Evolutionary conservation across 352 stramenopile species (phyloP), one percentile per base, ranked within the genome.

Genomic region (Pythium dissotocum): DNA sequence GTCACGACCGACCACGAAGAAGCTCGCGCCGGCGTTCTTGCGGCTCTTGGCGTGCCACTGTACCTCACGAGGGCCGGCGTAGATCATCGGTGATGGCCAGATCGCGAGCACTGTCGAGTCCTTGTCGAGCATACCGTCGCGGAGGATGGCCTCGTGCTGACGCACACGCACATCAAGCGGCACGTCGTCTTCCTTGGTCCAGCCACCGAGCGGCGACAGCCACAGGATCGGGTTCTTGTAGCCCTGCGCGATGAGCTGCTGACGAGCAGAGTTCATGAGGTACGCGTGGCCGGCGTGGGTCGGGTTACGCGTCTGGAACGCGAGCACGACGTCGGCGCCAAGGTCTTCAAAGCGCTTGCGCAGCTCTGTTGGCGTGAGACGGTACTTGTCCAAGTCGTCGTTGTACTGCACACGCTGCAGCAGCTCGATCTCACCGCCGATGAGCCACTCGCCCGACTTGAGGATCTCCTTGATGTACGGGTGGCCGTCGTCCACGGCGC

Each of bases 11-110:
- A 99, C 97, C 12, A 99, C 96, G 73, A 99, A 99, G 79, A 98
- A 99, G 49, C 90, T 98, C 13, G 97, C 97, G 46, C 97, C 97
- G 65, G 95, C 97, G 54, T 95, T 98, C 71, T 97, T 95, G 54
- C 97, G 88, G 63, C 89, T 98, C 83, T 99, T 99, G 54, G 97
- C 97, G 79, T 99, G 97, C 86, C 98, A 99, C 76, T 99, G 90
- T 46, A 99, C 97, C 77, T 99, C 97, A 14, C 96, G 98, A 13
- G 97, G 97, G 13, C 97, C 97, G 30, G 95, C 97, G 78, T 99
- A 99, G 54, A 99, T 98, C 97, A 99, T 99, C 6, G 97, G 97
- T 66, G 96, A 95, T 33, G 97, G 97, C 97, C 97, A 99, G 69
- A 99, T 99, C 38, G 96, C 95, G 74, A 99, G 97, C 66, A 99